Evolutionary conservation across 2,329 filamentous ascomycete genomes (phyloP).

Genomic region (Pseudopithomyces chartarum): DNA sequence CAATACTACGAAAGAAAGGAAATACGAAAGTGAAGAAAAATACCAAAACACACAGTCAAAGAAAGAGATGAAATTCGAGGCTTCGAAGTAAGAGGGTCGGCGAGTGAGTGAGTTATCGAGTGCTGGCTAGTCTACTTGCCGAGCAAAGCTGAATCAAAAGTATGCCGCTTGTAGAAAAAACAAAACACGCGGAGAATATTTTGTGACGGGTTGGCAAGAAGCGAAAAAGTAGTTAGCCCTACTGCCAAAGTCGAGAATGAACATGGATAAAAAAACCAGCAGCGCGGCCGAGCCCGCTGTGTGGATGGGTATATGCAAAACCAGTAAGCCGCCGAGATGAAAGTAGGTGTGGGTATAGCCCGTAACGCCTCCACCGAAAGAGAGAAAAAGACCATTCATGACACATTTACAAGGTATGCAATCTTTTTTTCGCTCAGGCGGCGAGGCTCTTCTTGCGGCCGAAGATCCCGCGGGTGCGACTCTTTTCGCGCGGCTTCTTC

Average conservation of each 20-base stretch:
- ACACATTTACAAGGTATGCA: conserved; percentile 34
- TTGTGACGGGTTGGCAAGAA: not conserved
- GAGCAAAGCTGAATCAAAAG: conserved; percentile 24
- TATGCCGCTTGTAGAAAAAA: not conserved
- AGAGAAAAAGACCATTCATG: conserved; percentile 34
- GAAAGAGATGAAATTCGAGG: conserved; percentile 4
- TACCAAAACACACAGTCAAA: too few species aligned
- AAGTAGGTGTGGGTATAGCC: conserved; percentile 10
- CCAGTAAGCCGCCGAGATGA: conserved; percentile 19
- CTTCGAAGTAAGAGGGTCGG: not conserved
- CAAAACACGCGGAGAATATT: too few species aligned
- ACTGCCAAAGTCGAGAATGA: conserved; percentile 8
- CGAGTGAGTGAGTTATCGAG: not conserved
- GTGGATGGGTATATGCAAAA: conserved; percentile 36
- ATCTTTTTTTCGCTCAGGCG: conserved; percentile 15
- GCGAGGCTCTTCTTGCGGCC: conserved; percentile 59
- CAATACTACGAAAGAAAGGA: conserved; percentile 9
- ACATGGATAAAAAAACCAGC: conserved; percentile 1
- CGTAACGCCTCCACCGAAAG: conserved; percentile 39
- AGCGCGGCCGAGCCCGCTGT: conserved; percentile 8
- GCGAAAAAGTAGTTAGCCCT: not conserved
- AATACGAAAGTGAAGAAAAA: conserved; percentile 6
- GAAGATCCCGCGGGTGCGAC: conserved; percentile 75
- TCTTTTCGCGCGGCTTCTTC: conserved; percentile 76
- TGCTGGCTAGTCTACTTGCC: conserved; percentile 33